Evolutionary conservation across 345 rosid species (phyloP), one percentile per base, ranked within the genome.

Genomic region (Gossypium australe): DNA sequence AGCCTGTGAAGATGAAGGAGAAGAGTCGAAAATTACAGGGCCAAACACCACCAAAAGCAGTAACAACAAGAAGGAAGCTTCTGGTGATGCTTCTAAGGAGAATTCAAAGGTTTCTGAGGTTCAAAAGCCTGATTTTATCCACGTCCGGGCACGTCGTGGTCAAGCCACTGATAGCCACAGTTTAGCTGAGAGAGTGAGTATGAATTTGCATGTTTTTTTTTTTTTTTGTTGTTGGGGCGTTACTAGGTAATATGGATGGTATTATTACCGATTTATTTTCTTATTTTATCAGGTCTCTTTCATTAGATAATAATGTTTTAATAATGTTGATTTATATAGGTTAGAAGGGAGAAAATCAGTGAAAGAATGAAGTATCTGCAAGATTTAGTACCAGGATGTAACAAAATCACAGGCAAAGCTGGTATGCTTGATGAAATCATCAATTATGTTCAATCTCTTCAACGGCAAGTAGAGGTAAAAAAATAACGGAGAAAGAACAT

Each of bases 151-250:
- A 9, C 94, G 98, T 11, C 88, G 99, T 13, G 99, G 99, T 22
- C 97, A 95, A 82, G 99, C 99, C 74, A 93, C 99, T 34, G 98
- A 95, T 72, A 95, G 98, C 83, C 99, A 95, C 79, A 95, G 98
- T 84, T 83, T 95, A 75, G 99, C 99, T 29, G 99, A 95, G 81
- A 85, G 99, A 80, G 99, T 95, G 74, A 90, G 98, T 74, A 18
- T 27, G 12, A 56, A 16, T n/a, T 61, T 34, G 41, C 41, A 5
- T 34, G 7, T 34, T 22, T 22, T 22, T 22, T 22, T 34, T 34
- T 34, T 4, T 34, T 34, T 34, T 34, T 34, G 0, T 29, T 29
- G 38, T 29, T 29, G 38, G 38, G 6, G 6, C 4, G 38, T 29
- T 4, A 29, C 38, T 29, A 0, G 38, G 38, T 29, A 29, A 29